Base-by-base conservation (phyloP, 2,329 filamentous ascomycete genomes). In the Onygenales sp. region DNA sequence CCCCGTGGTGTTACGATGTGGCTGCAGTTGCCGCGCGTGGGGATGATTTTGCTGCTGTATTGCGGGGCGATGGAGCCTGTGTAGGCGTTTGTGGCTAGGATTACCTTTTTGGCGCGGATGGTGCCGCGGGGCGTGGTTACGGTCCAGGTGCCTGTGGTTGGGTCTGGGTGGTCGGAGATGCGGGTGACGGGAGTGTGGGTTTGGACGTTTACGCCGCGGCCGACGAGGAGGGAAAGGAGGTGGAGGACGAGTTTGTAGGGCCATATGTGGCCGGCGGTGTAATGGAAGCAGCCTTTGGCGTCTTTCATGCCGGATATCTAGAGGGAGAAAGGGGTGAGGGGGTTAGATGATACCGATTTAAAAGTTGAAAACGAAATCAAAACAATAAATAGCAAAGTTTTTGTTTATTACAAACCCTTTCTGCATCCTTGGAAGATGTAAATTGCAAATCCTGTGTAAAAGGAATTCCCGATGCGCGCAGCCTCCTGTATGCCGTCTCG, bases 31-130 rank as follows among this genome's bases (percentile, higher is more conserved):
- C 87, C 89, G 27, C 87, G 77, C 2, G 87, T 83, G 0, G 91
- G 91, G 2, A 91, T 81, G 57, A 95, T 86, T 7, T 90, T 75
- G 58, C 84, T 81, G 7, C 79, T 75, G 60, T 92, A 85, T 36
- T 73, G 65, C 0, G 87, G 87, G 1, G 92, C 72, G 3, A 95
- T 75, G 56, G 84, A 78, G 1, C 87, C 88, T 0, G 89, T 91
- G 68, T 95, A 94, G 3, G 76, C 91, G 64, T 95, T 95, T 0
- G 86, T 92, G 4, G 88, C 86, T 13, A 95, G 78, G 14, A 95
- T 76, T 17, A 95, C 80, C 36, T 80, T 77, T 10, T 73, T 71
- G 1, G 89, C 76, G 0, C 66, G 66, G 53, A 94, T 77, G 43
- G 70, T 73, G n/a, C 89, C 90, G 21, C 89, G 81, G 0, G 76